A percentile compares a stretch with the other conserved stretches of the same genome.
Evolutionary conservation across 805 yeast genomes (phyloP).

Genomic region (Cyberlindnera maclurae): DNA sequence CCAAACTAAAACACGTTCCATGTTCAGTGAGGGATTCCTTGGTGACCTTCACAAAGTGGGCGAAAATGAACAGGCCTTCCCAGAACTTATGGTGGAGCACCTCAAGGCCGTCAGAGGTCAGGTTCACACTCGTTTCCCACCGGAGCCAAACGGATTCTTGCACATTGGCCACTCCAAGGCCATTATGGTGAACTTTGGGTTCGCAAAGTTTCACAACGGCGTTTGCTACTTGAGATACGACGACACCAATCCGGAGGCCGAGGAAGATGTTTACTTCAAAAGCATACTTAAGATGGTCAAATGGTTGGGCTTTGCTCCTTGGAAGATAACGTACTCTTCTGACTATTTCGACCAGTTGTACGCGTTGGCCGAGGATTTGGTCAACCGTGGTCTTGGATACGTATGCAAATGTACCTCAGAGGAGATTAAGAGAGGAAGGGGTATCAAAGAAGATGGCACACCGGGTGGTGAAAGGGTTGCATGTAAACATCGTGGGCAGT

Average conservation of each 20-base stretch:
- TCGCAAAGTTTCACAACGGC: slow-evolving; percentile 81
- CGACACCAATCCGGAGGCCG: slow-evolving; percentile 98
- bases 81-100: slow-evolving; percentile 79
- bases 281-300: slow-evolving; percentile 77
- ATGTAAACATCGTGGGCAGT: slow-evolving; percentile 66
- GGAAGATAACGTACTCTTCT: slow-evolving; percentile 91
- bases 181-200: slow-evolving; percentile 97
- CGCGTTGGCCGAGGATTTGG: slow-evolving; percentile 78
- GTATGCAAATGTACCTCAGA: slow-evolving; percentile 93
- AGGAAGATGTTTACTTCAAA: slow-evolving; percentile 84
- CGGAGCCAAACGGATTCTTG: slow-evolving; percentile 96
- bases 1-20: slow-evolving; percentile 42
- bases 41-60: slow-evolving; percentile 95
- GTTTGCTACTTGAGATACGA: slow-evolving; percentile 89
- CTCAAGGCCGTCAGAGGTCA: slow-evolving; percentile 69
- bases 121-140: slow-evolving; percentile 94
- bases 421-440: slow-evolving; percentile 84
- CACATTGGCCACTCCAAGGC: slow-evolving; percentile 99
- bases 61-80: slow-evolving; percentile 85
- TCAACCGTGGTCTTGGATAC: slow-evolving; percentile 67
- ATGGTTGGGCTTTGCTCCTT: slow-evolving; percentile 94
- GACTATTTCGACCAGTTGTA: slow-evolving; percentile 91
- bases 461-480: slow-evolving; percentile 89
- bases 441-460: slow-evolving; percentile 85
- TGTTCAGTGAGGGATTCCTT: slow-evolving; percentile 93